A percentile compares a stretch with the other conserved stretches of the same genome.
These are phyloP conservation scores for Sclerotinia trifoliorum DNA, from an alignment of 2,329 filamentous ascomycete species.

Conservation along the genomic window DNA sequence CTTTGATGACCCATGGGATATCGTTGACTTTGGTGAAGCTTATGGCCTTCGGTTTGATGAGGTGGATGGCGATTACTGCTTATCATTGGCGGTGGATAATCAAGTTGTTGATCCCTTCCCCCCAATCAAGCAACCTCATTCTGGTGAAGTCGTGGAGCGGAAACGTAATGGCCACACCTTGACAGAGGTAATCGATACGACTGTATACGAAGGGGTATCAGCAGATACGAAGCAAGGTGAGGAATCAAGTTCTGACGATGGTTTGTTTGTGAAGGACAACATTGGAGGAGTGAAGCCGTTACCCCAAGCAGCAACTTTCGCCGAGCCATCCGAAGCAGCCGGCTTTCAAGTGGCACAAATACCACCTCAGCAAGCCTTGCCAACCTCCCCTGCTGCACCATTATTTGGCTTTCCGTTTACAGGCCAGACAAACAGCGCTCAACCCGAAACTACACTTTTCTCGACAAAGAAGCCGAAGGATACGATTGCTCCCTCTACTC, in stretches of 20 bases:
- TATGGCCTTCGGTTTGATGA: conserved; percentile 54
- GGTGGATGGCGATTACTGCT: conserved; percentile 41
- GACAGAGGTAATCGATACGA: conserved; percentile 55
- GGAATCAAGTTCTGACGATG: conserved; percentile 38
- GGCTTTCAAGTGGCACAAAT: neutral
- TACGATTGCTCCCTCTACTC: neutral
- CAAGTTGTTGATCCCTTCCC: conserved; percentile 44
- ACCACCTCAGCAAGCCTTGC: neutral
- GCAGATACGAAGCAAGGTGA: conserved; percentile 6
- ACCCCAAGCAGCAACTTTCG: neutral
- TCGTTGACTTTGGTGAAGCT: conserved; percentile 61
- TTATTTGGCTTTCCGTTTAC: neutral
- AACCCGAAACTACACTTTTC: neutral
- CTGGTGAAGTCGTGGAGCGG: conserved; percentile 55
- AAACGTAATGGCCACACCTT: conserved; percentile 56
- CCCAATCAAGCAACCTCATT: conserved; percentile 56
- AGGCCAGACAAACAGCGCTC: neutral
- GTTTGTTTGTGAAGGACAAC: conserved; percentile 34
- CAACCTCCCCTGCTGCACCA: neutral
- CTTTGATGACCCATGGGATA: conserved; percentile 67
- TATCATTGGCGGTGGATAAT: conserved; percentile 36
- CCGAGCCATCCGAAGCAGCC: neutral
- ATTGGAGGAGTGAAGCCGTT: neutral
- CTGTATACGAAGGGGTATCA: conserved; percentile 46
- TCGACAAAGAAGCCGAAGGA: neutral